Percentiles rank a stretch among this genome's conserved stretches.
phyloP scores from a whole-genome alignment of 306 rosid genomes.

The Medicago lupulina region DNA sequence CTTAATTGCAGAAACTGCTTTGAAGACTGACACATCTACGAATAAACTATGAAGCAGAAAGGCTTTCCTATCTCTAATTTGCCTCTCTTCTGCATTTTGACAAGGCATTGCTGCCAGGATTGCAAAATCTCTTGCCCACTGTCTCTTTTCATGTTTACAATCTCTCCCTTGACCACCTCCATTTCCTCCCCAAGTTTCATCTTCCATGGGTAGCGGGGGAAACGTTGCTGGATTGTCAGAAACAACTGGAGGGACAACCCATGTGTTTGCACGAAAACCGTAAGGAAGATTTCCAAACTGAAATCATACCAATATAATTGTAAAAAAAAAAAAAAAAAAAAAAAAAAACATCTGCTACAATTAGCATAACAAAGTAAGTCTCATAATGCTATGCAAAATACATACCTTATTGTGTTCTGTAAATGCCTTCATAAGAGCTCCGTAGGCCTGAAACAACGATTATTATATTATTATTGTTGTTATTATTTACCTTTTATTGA shows the following conservation, averaged over 20 bases:
- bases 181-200: slow-evolving; percentile 91
- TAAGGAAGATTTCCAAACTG: slow-evolving; percentile 99
- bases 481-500: slow-evolving; percentile 3
- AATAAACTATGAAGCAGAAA: slow-evolving; percentile 95
- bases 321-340: slow-evolving; percentile 26
- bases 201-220: slow-evolving; percentile 84
- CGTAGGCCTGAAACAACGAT: slow-evolving; percentile 76
- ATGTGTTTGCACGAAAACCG: slow-evolving; percentile 94
- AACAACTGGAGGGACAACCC: slow-evolving; percentile 96
- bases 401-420: slow-evolving; percentile 88
- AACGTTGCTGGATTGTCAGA: slow-evolving; percentile 75
- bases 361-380: slow-evolving; percentile 18
- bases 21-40: slow-evolving; percentile 81
- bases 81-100: slow-evolving; percentile 89
- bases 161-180: slow-evolving; percentile 97
- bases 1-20: slow-evolving; percentile 79
- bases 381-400: slow-evolving; percentile 27
- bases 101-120: slow-evolving; percentile 91
- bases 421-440: slow-evolving; percentile 86
- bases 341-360: slow-evolving; percentile 3
- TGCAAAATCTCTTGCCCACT: slow-evolving; percentile 89
- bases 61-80: slow-evolving; percentile 89
- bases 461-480: background rate
- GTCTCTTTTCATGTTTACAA: slow-evolving; percentile 68
- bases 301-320: slow-evolving; percentile 44